Evolutionary conservation across 441 rosid genomes (phyloP).

Genomic region (Hypseocharis bilobata): DNA sequence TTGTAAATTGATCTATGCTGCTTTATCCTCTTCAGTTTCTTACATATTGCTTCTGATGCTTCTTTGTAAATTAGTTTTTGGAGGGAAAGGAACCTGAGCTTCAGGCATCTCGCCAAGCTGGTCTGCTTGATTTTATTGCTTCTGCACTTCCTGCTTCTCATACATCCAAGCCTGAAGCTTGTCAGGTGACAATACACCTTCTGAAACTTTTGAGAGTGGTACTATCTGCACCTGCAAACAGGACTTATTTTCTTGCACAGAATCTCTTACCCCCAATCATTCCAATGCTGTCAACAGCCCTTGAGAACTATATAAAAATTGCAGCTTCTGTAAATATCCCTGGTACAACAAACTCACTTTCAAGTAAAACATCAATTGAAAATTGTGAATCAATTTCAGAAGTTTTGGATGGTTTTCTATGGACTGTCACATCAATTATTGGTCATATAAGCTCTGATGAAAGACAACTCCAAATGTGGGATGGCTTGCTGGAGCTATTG

Average conservation of each 20-base stretch:
- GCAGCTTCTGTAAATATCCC: slow-evolving; percentile 56
- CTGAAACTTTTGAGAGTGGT: slow-evolving; percentile 59
- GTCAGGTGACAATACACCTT: slow-evolving; percentile 62
- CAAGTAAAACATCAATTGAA: slow-evolving; percentile 51
- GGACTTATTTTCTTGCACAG: slow-evolving; percentile 63
- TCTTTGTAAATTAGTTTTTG: slow-evolving; percentile 44
- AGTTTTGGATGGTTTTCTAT: slow-evolving; percentile 60
- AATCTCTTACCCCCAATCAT: slow-evolving; percentile 69
- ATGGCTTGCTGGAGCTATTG: slow-evolving; percentile 64
- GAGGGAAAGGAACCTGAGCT: slow-evolving; percentile 71
- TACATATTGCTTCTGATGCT: slow-evolving; percentile 17
- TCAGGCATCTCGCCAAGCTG: slow-evolving; percentile 75
- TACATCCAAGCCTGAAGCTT: slow-evolving; percentile 71
- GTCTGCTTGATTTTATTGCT: slow-evolving; percentile 70
- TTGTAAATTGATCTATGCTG: no score
- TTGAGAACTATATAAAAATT: slow-evolving; percentile 67
- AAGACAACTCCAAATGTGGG: slow-evolving; percentile 52
- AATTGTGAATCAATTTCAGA: slow-evolving; percentile 53
- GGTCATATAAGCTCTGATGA: slow-evolving; percentile 56
- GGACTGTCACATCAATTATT: slow-evolving; percentile 45
- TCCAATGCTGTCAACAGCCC: slow-evolving; percentile 62
- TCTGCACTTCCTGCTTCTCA: slow-evolving; percentile 76
- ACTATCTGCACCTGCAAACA: slow-evolving; percentile 46
- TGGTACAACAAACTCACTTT: slow-evolving; percentile 30
- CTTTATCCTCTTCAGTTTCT: background rate